Evolutionary conservation across 352 stramenopile genomes (phyloP), one percentile per base, ranked within the genome.

Genomic region (Pythium aristosporum): DNA sequence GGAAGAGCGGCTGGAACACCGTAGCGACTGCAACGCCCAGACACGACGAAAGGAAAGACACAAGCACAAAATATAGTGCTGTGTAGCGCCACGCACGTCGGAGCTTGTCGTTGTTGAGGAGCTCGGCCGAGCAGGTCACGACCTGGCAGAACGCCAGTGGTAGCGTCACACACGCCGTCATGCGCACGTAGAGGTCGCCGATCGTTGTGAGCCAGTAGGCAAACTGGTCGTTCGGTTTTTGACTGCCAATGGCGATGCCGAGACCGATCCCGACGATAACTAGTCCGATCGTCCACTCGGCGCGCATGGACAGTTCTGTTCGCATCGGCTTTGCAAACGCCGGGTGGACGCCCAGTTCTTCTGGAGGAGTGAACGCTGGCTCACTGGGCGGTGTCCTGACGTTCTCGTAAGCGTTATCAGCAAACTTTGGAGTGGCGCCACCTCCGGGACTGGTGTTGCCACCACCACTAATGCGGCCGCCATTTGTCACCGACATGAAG

Each of bases 101-200:
- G n/a, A 88, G 63, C 11, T 69, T 75, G 47, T 61, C 57, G 53
- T 72, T 79, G 20, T 77, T 71, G 20, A 66, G 71, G 54, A 91
- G 53, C 46, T 80, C 77, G 13, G 80, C 76, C 7, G 82, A 73
- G 1, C 68, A 76, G 28, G 82, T 77, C 53, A 91, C 63, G 10
- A 87, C 78, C 36, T 89, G 78, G 57, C 73, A 88, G 28, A 89
- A 84, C 3, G 79, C 78, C 73, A 91, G 72, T 3, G 80, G 82
- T 15, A 91, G 65, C 30, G 74, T 75, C 32, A 82, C 51, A 48
- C 80, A 89, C 60, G 83, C 76, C 9, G 85, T 71, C 34, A 82
- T 63, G 36, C 80, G 76, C 13, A 82, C 69, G 72, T 88, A 91
- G n/a, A 91, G 61, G 0, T 60, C 63, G 25, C 80, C 78, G 23